Conservation (phyloP, 176 grass and related monocot species). For the Cenchrus americanus region DNA sequence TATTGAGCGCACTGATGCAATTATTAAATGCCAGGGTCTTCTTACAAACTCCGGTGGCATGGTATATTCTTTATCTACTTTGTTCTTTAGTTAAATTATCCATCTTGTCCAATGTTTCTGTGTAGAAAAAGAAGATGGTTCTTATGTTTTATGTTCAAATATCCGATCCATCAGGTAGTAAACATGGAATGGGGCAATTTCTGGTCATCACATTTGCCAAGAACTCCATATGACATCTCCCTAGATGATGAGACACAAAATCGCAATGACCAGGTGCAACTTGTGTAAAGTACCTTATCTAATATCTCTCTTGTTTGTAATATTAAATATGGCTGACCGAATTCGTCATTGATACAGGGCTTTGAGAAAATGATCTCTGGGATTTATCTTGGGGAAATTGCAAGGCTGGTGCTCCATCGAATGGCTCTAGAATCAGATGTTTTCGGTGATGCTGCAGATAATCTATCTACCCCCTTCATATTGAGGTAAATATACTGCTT, state of each 20-base stretch:
- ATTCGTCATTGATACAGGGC: conserved; percentile 49
- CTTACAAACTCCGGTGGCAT: conserved; percentile 85
- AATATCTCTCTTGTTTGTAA: not conserved
- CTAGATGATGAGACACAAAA: conserved; percentile 82
- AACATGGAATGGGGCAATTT: conserved; percentile 99
- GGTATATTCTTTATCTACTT: conserved; percentile 65
- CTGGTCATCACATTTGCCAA: conserved; percentile 93
- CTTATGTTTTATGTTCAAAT: conserved; percentile 24
- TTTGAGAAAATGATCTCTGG: conserved; percentile 99
- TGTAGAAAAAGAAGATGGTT: not conserved
- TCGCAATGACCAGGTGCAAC: conserved; percentile 76
- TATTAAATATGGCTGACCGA: not conserved
- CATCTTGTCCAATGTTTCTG: conserved; percentile 11
- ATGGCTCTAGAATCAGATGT: conserved; percentile 76
- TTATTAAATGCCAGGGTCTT: conserved; percentile 94
- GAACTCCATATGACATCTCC: conserved; percentile 81
- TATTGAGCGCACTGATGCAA: conserved; percentile 88
- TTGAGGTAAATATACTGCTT: conserved; percentile 59
- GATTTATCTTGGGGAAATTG: conserved; percentile 94
- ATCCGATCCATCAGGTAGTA: conserved; percentile 66
- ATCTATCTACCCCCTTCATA: conserved; percentile 65
- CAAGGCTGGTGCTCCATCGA: conserved; percentile 69
- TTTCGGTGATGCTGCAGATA: conserved; percentile 63
- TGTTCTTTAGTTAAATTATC: conserved; percentile 30
- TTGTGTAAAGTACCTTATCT: not conserved